Evolutionary conservation across 2,329 filamentous ascomycete genomes (phyloP), one percentile per base, ranked within the genome.

Genomic region (Pseudogymnoascus pannorum): DNA sequence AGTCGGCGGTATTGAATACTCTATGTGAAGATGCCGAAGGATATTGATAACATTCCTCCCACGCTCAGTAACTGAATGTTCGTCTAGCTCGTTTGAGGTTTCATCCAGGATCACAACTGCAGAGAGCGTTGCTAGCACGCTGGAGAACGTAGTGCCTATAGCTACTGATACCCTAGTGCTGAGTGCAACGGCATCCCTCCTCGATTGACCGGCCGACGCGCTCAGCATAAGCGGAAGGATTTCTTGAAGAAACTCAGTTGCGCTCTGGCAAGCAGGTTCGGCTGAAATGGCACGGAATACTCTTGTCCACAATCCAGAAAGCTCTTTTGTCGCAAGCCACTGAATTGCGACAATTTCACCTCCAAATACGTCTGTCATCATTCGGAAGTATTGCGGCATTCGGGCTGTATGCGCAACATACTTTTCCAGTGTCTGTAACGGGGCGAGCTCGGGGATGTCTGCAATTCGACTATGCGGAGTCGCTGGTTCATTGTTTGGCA

Each of bases 271-370:
- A 3, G 66, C 66, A 4, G 62, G 63, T 5, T 67, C 68, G 7
- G 69, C 65, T 1, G 75, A 74, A 14, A 81, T 62, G 6, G 64
- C 64, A 18, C 73, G 73, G 18, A 77, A 68, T 3, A 75, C 70
- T 8, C 68, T 65, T 3, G 70, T 71, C 79, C 79, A 81, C 26
- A 79, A 42, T 1, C 64, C 62, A n/a, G 70, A 67, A 60, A 80
- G 77, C 3, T 72, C 74, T 22, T 66, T 69, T 0, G 77, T 78
- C 4, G 75, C 73, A 24, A 81, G 68, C 79, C 79, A 81, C 8
- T 75, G 71, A 4, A 70, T 59, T 0, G 77, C 77, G 22, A 81
- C 65, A 4, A 64, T 62, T 1, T 70, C 71, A 31, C 64, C 66
- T 4, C 68, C 65, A 22, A 81, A 65, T 16, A 81, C 64, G 0